Evolutionary conservation across 805 yeast species (phyloP).

Genomic region (Myxozyma vanderwaltii): DNA sequence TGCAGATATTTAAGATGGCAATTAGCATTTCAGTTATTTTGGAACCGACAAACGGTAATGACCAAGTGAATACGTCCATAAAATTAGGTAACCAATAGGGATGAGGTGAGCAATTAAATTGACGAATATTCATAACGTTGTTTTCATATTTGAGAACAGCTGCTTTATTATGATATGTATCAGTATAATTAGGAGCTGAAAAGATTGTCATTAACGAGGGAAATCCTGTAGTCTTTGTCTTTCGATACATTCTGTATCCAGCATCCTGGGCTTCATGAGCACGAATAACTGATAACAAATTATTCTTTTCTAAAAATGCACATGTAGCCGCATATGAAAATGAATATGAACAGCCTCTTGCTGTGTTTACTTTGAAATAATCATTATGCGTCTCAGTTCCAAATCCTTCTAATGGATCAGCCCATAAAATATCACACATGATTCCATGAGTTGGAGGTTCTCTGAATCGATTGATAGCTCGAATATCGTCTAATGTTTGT

Average conservation of each 20-base stretch:
- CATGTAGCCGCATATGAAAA: slow-evolving; percentile 82
- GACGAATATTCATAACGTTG: slow-evolving; percentile 92
- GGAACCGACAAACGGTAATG: slow-evolving; percentile 95
- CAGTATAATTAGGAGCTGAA: slow-evolving; percentile 94
- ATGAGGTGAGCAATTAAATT: slow-evolving; percentile 88
- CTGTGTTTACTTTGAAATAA: slow-evolving; percentile 63
- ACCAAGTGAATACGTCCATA: slow-evolving; percentile 98
- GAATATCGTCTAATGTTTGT: slow-evolving; percentile 66
- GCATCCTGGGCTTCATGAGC: slow-evolving; percentile 99
- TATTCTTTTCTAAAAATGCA: slow-evolving; percentile 73
- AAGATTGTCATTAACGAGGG: slow-evolving; percentile 89
- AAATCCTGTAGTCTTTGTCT: slow-evolving; percentile 80
- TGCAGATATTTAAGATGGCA: slow-evolving; percentile 86
- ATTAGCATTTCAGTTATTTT: slow-evolving; percentile 89
- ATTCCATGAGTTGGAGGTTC: slow-evolving; percentile 93
- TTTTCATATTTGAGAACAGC: slow-evolving; percentile 90
- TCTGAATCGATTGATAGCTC: slow-evolving; percentile 71
- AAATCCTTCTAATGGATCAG: slow-evolving; percentile 91
- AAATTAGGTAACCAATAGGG: slow-evolving; percentile 97
- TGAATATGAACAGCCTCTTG: slow-evolving; percentile 91
- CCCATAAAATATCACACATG: slow-evolving; percentile 95
- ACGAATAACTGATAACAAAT: slow-evolving; percentile 79
- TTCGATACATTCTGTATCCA: slow-evolving; percentile 91
- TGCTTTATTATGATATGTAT: slow-evolving; percentile 89
- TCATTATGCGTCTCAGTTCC: slow-evolving; percentile 56